phyloP scores from a whole-genome alignment of 139 green algal species.

The Ettlia oleoabundans region DNA sequence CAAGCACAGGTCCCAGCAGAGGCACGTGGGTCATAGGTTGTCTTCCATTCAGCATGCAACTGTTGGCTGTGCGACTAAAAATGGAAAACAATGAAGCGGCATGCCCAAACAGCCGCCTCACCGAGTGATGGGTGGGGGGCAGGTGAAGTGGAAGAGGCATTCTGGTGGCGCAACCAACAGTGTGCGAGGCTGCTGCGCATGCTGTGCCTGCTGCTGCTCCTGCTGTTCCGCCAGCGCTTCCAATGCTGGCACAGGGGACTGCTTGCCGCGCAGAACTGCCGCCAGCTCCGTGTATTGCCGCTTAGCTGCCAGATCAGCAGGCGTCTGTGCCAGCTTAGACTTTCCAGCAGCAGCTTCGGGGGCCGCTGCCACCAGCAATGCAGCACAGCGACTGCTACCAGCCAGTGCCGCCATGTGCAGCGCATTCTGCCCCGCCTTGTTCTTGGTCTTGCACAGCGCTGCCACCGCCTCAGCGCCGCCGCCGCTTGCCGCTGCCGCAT shows the following conservation, averaged over 20 bases:
- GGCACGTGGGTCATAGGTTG: not conserved
- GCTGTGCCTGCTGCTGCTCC: too few species aligned
- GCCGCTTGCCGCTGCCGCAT: not conserved
- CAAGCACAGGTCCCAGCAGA: too few species aligned
- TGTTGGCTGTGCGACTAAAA: too few species aligned
- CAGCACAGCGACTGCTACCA: conserved; percentile 27
- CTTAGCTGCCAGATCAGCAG: conserved; percentile 47
- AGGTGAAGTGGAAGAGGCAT: conserved; percentile 75
- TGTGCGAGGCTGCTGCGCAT: conserved; percentile 35
- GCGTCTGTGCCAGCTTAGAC: conserved; percentile 55
- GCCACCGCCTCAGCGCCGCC: not conserved
- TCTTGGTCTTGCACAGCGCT: conserved; percentile 15
- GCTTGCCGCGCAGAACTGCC: not conserved
- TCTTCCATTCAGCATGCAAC: too few species aligned
- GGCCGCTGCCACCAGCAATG: conserved; percentile 41
- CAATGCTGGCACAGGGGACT: not conserved
- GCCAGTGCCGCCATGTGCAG: conserved; percentile 67
- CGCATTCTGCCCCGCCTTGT: conserved; percentile 59
- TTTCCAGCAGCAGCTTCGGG: not conserved
- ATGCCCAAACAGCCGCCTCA: not conserved
- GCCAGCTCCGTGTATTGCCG: conserved; percentile 47
- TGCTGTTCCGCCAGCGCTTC: not conserved
- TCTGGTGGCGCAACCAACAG: conserved; percentile 74
- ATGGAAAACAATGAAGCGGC: not conserved
- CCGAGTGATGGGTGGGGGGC: conserved; percentile 55